These are phyloP conservation scores for Trichoderma pleuroti DNA, from an alignment of 2,329 filamentous ascomycete species.

Conservation along the genomic window DNA sequence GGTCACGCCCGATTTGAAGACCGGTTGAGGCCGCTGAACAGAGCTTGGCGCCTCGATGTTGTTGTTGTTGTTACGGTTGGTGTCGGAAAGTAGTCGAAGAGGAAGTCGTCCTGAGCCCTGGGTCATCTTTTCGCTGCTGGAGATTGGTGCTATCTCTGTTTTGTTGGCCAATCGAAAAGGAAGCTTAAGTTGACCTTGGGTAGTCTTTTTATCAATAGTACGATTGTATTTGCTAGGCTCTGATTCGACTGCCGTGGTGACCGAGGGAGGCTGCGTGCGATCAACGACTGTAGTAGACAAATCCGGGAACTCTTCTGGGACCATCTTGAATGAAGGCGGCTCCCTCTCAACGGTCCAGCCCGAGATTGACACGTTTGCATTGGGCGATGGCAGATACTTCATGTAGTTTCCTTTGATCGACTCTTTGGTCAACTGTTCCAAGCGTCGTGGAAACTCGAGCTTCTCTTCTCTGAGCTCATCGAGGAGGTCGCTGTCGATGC, in stretches of 20 bases:
- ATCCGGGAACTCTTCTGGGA: conserved; percentile 22
- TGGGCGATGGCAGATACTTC: conserved; percentile 25
- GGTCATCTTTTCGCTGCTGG: neutral
- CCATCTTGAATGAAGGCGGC: conserved; percentile 5
- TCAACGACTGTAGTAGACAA: neutral
- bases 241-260: neutral
- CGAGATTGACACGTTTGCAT: neutral
- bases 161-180: neutral
- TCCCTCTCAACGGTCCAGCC: neutral
- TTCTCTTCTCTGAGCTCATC: conserved; percentile 36
- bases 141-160: neutral
- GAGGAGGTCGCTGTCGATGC: conserved; percentile 34
- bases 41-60: neutral
- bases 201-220: neutral
- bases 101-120: neutral
- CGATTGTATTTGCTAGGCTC: neutral
- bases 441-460: conserved; percentile 33
- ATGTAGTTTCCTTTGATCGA: conserved; percentile 30
- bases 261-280: neutral
- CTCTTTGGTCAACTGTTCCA: conserved; percentile 28
- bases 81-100: neutral
- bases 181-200: neutral
- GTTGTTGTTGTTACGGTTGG: neutral
- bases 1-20: conserved; percentile 20
- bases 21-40: neutral